Percentiles rank a stretch among this genome's conserved stretches.
These are phyloP conservation scores for Elsinoe arachidis DNA, from an alignment of 2,329 filamentous ascomycete species.

Conservation along the genomic window DNA sequence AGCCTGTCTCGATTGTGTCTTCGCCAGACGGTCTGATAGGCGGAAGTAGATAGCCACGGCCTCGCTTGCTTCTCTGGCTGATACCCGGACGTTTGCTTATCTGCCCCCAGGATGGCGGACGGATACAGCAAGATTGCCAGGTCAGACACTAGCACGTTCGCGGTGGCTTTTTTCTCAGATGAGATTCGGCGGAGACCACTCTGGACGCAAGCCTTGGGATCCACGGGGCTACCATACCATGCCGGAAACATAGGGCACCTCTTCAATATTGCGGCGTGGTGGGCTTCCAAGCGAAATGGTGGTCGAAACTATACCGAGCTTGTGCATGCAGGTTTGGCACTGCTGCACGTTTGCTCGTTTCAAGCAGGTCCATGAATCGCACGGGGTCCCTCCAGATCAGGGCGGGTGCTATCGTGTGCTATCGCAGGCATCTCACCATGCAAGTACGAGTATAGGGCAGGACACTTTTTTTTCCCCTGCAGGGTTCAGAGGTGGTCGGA, in stretches of 20 bases:
- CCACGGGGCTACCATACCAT: not conserved
- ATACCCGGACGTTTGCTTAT: slow-evolving; percentile 5
- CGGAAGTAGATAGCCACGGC: not conserved
- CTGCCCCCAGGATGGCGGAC: not conserved
- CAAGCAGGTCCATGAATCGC: slow-evolving; percentile 8
- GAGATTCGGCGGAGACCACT: not conserved
- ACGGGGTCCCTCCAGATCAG: slow-evolving; percentile 1
- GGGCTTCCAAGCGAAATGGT: not conserved
- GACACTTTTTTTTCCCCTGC: not conserved
- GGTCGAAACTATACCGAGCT: not conserved
- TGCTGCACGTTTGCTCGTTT: not conserved
- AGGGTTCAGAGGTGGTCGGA: not conserved
- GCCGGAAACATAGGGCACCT: not conserved
- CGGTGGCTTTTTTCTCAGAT: not conserved
- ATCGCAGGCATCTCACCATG: not conserved
- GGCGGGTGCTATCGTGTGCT: not conserved
- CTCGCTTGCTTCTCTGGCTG: slow-evolving; percentile 7
- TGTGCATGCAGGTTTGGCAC: not conserved
- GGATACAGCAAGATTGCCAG: not conserved
- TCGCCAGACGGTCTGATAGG: slow-evolving; percentile 5
- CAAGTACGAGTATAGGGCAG: not conserved
- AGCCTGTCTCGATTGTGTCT: slow-evolving; percentile 9
- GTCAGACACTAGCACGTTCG: slow-evolving; percentile 2
- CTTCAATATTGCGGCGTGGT: slow-evolving; percentile 3
- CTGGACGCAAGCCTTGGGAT: not conserved